phyloP scores from a whole-genome alignment of 1,284 basidiomycete genomes.

The Afroboletus lepidellus region DNA sequence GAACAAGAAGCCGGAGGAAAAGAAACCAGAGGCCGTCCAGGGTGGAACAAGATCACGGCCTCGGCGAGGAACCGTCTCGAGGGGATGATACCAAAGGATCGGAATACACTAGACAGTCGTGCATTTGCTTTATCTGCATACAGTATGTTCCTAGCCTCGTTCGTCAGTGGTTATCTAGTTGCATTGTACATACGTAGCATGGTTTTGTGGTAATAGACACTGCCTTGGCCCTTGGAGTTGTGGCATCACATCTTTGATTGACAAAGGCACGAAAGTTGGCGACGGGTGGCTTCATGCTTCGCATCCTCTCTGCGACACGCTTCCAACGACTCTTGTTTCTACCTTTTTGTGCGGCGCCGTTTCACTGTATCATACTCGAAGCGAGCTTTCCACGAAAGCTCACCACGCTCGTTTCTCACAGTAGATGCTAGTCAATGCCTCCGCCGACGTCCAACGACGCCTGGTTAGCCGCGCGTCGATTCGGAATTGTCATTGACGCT shows the following conservation, averaged over 20 bases:
- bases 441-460: constrained; percentile 65
- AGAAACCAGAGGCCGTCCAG: constrained; percentile 2
- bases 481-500: constrained; percentile 96
- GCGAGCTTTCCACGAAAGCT: constrained; percentile 24
- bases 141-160: neutral
- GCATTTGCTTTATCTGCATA: constrained; percentile 15
- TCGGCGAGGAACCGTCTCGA: constrained; percentile 22
- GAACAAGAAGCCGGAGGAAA: constrained; percentile 19
- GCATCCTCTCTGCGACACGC: neutral
- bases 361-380: constrained; percentile 14
- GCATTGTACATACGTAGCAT: constrained; percentile 6
- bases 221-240: neutral
- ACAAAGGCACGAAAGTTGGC: neutral
- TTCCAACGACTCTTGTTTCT: neutral
- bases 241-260: neutral
- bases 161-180: neutral
- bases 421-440: constrained; percentile 53
- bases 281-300: neutral
- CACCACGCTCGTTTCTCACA: constrained; percentile 25
- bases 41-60: constrained; percentile 35
- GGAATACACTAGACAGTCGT: neutral
- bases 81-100: constrained; percentile 7
- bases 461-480: constrained; percentile 79
- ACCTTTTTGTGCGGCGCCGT: neutral
- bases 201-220: neutral